phyloP scores from a whole-genome alignment of 352 stramenopile genomes.

The Globisporangium polare region DNA sequence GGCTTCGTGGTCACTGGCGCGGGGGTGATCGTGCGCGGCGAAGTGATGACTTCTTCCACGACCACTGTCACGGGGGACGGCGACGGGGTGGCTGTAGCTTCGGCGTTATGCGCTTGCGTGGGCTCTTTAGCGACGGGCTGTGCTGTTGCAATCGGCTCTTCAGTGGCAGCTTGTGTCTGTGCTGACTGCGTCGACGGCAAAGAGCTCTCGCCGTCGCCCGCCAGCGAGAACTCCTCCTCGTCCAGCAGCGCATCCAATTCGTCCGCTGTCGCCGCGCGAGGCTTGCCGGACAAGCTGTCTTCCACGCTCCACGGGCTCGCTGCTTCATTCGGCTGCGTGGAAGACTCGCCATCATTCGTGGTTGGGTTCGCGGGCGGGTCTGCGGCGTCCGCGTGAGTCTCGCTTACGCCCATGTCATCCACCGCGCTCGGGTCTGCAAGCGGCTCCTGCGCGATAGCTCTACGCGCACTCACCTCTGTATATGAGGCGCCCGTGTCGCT shows the following conservation, averaged over 20 bases:
- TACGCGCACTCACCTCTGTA: neutral
- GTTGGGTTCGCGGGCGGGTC: neutral
- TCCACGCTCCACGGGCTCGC: neutral
- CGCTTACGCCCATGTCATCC: neutral
- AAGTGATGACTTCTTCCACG: neutral
- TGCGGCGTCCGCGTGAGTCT: neutral
- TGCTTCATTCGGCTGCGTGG: neutral
- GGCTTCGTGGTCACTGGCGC: slow-evolving; percentile 24
- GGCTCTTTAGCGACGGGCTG: neutral
- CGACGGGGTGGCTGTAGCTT: neutral
- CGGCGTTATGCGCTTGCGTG: neutral
- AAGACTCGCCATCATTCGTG: neutral
- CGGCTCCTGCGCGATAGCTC: neutral
- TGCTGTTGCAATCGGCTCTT: neutral
- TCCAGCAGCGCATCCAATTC: neutral
- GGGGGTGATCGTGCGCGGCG: neutral
- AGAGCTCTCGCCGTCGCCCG: neutral
- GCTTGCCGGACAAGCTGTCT: neutral
- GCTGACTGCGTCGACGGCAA: neutral
- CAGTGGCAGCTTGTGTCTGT: neutral
- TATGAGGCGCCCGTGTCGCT: neutral
- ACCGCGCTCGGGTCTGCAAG: neutral
- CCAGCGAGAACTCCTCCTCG: slow-evolving; percentile 13
- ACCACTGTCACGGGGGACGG: neutral
- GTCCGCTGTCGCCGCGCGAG: neutral